Percentiles rank a stretch among this genome's conserved stretches.
Conservation (phyloP, 495 filamentous ascomycete genomes). For the Beverwykella pulmonaria region DNA sequence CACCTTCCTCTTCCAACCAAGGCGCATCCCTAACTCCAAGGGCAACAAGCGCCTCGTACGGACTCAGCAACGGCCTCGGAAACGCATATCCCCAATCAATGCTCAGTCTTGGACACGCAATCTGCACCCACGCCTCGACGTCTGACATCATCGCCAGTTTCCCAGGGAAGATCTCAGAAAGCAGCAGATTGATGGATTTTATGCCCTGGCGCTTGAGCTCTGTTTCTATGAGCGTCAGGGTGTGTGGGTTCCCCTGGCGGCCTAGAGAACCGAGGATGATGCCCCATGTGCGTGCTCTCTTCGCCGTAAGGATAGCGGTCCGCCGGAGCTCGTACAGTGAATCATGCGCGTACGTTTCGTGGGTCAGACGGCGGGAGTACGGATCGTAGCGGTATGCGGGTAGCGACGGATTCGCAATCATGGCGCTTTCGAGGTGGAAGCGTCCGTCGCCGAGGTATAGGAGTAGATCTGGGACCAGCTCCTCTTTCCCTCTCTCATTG, state of each 20-base stretch:
- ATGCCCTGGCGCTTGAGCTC: conserved; percentile 68
- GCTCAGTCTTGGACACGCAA: conserved; percentile 90
- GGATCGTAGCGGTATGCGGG: conserved; percentile 97
- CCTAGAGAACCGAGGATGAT: conserved; percentile 91
- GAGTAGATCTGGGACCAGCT: conserved; percentile 69
- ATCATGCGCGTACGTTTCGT: conserved; percentile 84
- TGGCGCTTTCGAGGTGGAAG: conserved; percentile 96
- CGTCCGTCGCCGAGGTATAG: conserved; percentile 94
- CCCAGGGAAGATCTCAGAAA: conserved; percentile 94
- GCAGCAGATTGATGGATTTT: conserved; percentile 76
- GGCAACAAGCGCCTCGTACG: conserved; percentile 92
- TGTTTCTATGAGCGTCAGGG: conserved; percentile 80
- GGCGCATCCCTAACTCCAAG: conserved; percentile 69
- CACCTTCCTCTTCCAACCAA: conserved; percentile 68
- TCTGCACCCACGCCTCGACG: conserved; percentile 96
- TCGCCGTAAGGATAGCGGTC: conserved; percentile 73
- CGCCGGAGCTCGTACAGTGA: conserved; percentile 83
- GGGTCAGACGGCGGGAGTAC: conserved; percentile 87
- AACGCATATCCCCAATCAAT: conserved; percentile 99
- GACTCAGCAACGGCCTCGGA: conserved; percentile 80
- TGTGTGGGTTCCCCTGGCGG: conserved; percentile 93
- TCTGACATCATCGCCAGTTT: conserved; percentile 93
- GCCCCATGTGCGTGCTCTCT: conserved; percentile 82
- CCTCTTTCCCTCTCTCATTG: conserved; percentile 39
- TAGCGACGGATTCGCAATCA: conserved; percentile 94